Evolutionary conservation across 352 stramenopile genomes (phyloP), one percentile per base, ranked within the genome.

Genomic region (Poterioochromonas sp.): DNA sequence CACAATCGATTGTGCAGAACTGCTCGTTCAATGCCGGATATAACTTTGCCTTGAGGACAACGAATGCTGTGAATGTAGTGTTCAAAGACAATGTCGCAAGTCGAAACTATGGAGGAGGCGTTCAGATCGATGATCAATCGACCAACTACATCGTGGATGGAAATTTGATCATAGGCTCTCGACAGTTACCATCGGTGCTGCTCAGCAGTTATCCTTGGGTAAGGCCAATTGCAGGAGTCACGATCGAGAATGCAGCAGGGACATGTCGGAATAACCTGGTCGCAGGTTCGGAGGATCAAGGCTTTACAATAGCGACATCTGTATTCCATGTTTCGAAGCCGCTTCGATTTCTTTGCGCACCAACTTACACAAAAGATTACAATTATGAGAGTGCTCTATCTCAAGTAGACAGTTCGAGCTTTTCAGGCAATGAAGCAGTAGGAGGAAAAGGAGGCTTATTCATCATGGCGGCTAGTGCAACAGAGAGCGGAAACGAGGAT

Each of bases 361-460:
- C 40, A 32, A 73, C 63, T 32, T 12, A 32, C 3, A 20, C 12
- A 12, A 11, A 41, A 5, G n/a, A 11, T 40, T 44, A 44, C 20
- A 12, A 73, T 12, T 51, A 51, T 34, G n/a, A n/a, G n/a, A n/a
- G n/a, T n/a, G n/a, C n/a, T n/a, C n/a, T n/a, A n/a, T n/a, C n/a
- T n/a, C 12, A 26, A 5, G 5, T 47, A 5, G n/a, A 40, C 29
- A 12, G 2, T 73, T 5, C 34, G 8, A 29, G 8, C n/a, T 73
- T 73, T 51, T 73, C 1, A 1, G 54, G 41, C 29, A 76, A 76
- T 39, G 65, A 76, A 76, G 65, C 65, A 37, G 65, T 76, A 20
- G 65, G 40, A 37, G 34, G 65, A 3, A 29, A 37, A 58, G 39
- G 65, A 11, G 65, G 65, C 26, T 53, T 76, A 26, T 60, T 22